A percentile compares a stretch with the other conserved stretches of the same genome.
phyloP scores from a whole-genome alignment of 2,329 filamentous ascomycete genomes.

The Ophiognomonia clavigignenti-juglandacearum region DNA sequence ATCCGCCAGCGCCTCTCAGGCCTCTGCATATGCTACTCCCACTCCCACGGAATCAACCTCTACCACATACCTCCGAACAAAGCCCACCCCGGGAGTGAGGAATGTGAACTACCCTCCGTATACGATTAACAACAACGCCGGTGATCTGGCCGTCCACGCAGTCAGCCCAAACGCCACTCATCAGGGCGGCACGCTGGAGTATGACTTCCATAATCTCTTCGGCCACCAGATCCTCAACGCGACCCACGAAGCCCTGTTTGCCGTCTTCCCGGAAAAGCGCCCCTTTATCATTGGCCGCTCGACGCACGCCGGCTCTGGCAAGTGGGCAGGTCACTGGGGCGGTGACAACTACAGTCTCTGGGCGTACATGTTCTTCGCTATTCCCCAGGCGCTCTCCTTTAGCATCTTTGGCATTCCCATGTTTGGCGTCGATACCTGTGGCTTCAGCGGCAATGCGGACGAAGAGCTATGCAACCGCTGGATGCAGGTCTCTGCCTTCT shows the following conservation, averaged over 20 bases:
- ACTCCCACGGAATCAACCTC: slow-evolving; percentile 20
- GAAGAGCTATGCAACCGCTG: slow-evolving; percentile 69
- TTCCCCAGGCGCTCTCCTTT: slow-evolving; percentile 73
- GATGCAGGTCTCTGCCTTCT: slow-evolving; percentile 56
- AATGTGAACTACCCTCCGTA: slow-evolving; percentile 73
- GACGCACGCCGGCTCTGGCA: slow-evolving; percentile 73
- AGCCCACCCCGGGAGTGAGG: slow-evolving; percentile 57
- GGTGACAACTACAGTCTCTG: slow-evolving; percentile 70
- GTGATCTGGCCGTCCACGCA: slow-evolving; percentile 67
- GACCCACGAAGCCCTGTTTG: slow-evolving; percentile 66
- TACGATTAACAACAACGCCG: slow-evolving; percentile 67
- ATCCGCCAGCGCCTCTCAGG: slow-evolving; percentile 38
- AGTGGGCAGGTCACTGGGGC: slow-evolving; percentile 77
- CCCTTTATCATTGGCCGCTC: slow-evolving; percentile 80
- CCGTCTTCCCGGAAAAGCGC: slow-evolving; percentile 61
- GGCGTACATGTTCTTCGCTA: slow-evolving; percentile 70
- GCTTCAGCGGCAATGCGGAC: slow-evolving; percentile 63
- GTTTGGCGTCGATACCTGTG: slow-evolving; percentile 68
- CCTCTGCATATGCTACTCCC: slow-evolving; percentile 24
- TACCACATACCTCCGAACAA: slow-evolving; percentile 50
- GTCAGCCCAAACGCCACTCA: slow-evolving; percentile 76
- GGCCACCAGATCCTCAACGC: slow-evolving; percentile 72
- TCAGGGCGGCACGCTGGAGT: slow-evolving; percentile 66
- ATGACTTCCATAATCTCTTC: slow-evolving; percentile 72
- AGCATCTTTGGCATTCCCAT: slow-evolving; percentile 71